Conservation (phyloP, 306 rosid genomes). For the Trichosanthes truncata region DNA sequence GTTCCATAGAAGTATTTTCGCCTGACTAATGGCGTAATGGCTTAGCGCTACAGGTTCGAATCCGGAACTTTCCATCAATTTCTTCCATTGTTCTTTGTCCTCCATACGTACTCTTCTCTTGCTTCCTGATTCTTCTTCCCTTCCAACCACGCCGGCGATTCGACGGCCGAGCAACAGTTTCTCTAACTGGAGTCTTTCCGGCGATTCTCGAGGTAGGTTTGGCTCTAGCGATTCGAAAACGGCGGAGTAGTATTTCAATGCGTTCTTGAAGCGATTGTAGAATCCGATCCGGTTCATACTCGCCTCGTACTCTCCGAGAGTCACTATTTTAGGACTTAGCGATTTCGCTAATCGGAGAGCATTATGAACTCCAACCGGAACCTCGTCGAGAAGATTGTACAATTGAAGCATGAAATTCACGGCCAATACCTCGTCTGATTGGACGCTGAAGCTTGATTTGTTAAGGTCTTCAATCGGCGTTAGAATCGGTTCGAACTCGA, state of each 20-base stretch:
- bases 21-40: slow-evolving; percentile 89
- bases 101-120: slow-evolving; percentile 59
- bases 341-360: slow-evolving; percentile 69
- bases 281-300: slow-evolving; percentile 51
- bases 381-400: slow-evolving; percentile 65
- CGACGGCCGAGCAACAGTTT: slow-evolving; percentile 58
- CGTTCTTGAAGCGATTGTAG: slow-evolving; percentile 46
- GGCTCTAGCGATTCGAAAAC: slow-evolving; percentile 84
- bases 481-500: slow-evolving; percentile 62
- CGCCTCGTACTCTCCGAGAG: slow-evolving; percentile 85
- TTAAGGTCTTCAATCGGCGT: slow-evolving; percentile 56
- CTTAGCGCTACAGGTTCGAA: slow-evolving; percentile 62
- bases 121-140: slow-evolving; percentile 24
- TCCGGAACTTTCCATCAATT: slow-evolving; percentile 59
- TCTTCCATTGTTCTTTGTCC: slow-evolving; percentile 67
- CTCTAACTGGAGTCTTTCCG: slow-evolving; percentile 67
- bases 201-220: slow-evolving; percentile 46
- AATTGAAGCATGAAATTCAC: slow-evolving; percentile 94
- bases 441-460: slow-evolving; percentile 41
- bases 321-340: slow-evolving; percentile 57
- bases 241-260: slow-evolving; percentile 62
- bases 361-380: slow-evolving; percentile 32
- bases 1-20: slow-evolving; percentile 72
- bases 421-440: slow-evolving; percentile 59
- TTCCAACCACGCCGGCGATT: slow-evolving; percentile 43